Base-by-base conservation (phyloP, 2,329 filamentous ascomycete genomes). In the Fusarium musae region DNA sequence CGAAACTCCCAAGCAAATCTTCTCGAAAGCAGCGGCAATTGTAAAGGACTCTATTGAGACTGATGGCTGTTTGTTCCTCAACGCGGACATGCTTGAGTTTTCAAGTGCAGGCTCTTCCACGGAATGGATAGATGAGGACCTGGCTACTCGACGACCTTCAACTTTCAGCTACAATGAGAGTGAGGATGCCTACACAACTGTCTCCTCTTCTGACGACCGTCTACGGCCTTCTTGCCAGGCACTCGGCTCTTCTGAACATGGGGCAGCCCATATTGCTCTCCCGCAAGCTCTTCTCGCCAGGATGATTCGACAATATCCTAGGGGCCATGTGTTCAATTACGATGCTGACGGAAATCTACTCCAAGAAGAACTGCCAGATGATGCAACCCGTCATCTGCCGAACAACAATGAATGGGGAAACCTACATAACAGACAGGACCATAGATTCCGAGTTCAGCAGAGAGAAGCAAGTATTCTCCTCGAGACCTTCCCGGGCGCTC, bases 251-350 rank as follows among this genome's bases (percentile, higher is more conserved):
- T 73, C 70, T 0, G 66, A 59, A 62, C 74, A 15, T 62, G n/a
- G 4, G 8, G 30, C 21, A 12, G 39, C 34, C 13, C 50, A 74
- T 9, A 65, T 75, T 15, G 72, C 74, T 5, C 64, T 87, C 2
- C 79, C 83, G 0, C 83, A 86, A 56, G 78, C 70, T 9, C 81
- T 85, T 19, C 77, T 88, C 5, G 75, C 79, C 2, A 79, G 78
- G 5, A 80, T 88, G 10, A 75, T 87, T 2, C 81, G 81, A 17
- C 79, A 83, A 2, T 85, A 88, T 63, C 86, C 86, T 0, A 76
- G 80, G 13, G 87, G 87, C 0, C 83, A 83, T 54, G 80, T 87
- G 2, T 87, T 86, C 67, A 84, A 83, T 54, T 85, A 84, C 36
- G 83, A 82, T 19, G 78, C 79, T 9, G 74, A 82, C 16, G 85